Evolutionary conservation across 83 land plant genomes (phyloP).

Genomic region (Thuja plicata): DNA sequence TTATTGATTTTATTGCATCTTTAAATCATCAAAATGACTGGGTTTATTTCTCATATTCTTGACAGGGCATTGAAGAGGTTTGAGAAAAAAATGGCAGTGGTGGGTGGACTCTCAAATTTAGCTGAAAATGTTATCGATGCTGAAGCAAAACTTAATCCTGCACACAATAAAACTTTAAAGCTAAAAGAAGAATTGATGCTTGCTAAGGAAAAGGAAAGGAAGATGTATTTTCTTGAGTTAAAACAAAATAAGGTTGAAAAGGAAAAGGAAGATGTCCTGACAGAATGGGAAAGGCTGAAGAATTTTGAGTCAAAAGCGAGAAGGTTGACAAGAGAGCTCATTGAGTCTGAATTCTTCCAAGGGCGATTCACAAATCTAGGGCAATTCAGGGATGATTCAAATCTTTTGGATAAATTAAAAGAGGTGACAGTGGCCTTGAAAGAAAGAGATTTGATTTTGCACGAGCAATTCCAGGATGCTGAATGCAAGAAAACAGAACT

Average conservation of each 20-base stretch:
- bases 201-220: background rate
- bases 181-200: background rate
- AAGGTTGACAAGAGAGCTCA: background rate
- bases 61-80: background rate
- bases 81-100: background rate
- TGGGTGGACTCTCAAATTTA: background rate
- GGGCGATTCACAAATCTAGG: background rate
- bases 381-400: background rate
- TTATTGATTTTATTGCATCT: background rate
- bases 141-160: background rate
- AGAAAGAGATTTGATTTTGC: background rate
- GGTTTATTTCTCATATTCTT: background rate
- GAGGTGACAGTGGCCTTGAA: background rate
- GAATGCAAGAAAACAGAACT: background rate
- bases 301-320: background rate
- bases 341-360: background rate
- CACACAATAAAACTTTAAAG: background rate
- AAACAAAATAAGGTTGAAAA: background rate
- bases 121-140: background rate
- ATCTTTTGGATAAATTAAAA: background rate
- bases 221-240: background rate
- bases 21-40: background rate
- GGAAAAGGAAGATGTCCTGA: constrained; percentile 1
- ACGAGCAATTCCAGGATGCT: background rate
- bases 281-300: background rate